Conservation (phyloP, 2,329 filamentous ascomycete species). For the Colletotrichum sp. region DNA sequence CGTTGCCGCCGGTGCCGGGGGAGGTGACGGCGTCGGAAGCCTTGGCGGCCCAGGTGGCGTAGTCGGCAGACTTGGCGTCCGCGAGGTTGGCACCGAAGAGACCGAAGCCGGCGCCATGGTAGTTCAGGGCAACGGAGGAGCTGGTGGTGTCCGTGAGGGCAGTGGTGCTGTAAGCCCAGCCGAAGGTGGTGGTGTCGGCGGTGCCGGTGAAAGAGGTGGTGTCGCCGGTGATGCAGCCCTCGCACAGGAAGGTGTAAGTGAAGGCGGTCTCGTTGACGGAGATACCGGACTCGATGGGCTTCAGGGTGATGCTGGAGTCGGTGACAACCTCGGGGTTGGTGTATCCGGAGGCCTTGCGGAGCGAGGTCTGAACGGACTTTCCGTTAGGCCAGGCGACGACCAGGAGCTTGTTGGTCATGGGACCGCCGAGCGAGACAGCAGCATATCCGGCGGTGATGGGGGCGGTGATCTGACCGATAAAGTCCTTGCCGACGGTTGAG, state of each 20-base stretch:
- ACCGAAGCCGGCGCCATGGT: constrained; percentile 24
- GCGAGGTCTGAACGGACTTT: constrained; percentile 34
- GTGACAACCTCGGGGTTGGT: constrained; percentile 43
- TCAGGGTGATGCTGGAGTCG: constrained; percentile 35
- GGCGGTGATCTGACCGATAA: constrained; percentile 21
- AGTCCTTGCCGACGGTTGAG: constrained; percentile 13
- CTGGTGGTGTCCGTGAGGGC: constrained; percentile 22
- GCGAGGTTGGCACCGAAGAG: constrained; percentile 23
- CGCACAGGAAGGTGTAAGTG: constrained; percentile 54
- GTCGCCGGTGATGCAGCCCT: constrained; percentile 37
- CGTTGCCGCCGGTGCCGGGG: constrained; percentile 4
- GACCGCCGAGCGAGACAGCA: constrained; percentile 37
- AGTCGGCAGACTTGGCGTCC: constrained; percentile 24
- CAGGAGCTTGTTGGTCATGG: constrained; percentile 49
- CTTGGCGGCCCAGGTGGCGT: constrained; percentile 23
- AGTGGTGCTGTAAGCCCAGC: constrained; percentile 19
- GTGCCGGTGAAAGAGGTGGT: constrained; percentile 25
- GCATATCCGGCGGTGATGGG: constrained; percentile 15
- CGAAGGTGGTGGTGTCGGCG: constrained; percentile 9
- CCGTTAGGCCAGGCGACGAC: constrained; percentile 49
- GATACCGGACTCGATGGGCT: constrained; percentile 50
- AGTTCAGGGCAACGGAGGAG: constrained; percentile 21
- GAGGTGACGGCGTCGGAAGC: constrained; percentile 27
- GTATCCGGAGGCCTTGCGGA: constrained; percentile 36
- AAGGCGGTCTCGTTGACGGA: constrained; percentile 52